Base-by-base conservation (phyloP, 106 monocot genomes). In the Narthecium ossifragum region DNA sequence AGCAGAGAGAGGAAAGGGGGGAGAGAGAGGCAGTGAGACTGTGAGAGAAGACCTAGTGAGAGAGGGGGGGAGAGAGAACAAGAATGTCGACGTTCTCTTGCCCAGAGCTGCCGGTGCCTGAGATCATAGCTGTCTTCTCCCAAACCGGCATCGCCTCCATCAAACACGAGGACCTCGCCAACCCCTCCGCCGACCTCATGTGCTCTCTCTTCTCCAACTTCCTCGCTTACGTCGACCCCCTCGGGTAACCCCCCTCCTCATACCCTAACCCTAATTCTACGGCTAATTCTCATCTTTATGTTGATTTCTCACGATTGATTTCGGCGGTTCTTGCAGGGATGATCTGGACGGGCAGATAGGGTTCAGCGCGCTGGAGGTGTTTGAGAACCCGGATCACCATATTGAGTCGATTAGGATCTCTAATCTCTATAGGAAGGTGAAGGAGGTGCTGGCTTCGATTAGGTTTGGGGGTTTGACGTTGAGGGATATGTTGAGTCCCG, bases 301-400 rank as follows among this genome's bases (percentile, higher is more conserved):
- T 43, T 43, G 14, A 2, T 6, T 10, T 43, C 12, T 43, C 11
- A 18, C 10, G 3, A 1, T 17, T 13, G 43, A 41, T 41, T 37
- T 43, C 18, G 43, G 14, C 3, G 43, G 43, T 43, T 59, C 8
- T 21, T n/a, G n/a, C 58, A 85, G 85, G 34, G 69, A 65, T n/a
- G 78, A 77, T 21, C 28, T 52, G 1, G 67, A 78, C 46, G 53
- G 12, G 17, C 83, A 84, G 70, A 68, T 92, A 26, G 77, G 66
- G 4, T 92, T 92, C 48, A 50, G n/a, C 9, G 74, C 84, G 6
- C 53, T 87, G 57, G 69, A 77, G 61, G 18, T 74, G 13, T 59
- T 92, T 37, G 83, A 92, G 26, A 86, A 92, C 34, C 92, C 87
- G 6, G 86, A 86, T 11, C 52, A 73, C 28, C 80, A 79, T 20